phyloP scores from a whole-genome alignment of 192 early-diverging fungal species.

The Backusella sp. region DNA sequence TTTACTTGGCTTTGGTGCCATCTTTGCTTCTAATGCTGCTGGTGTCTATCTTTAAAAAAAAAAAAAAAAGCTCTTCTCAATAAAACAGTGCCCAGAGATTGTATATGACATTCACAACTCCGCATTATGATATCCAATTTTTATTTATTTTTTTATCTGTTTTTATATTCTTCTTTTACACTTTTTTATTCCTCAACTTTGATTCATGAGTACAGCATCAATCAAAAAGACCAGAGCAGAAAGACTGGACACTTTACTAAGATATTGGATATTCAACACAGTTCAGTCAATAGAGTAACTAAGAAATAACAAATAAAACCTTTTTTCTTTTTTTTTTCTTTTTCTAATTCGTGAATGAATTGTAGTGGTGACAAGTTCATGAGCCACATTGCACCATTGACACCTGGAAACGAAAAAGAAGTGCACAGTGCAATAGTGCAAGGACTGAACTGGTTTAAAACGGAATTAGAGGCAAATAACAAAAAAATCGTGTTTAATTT shows the following conservation, averaged over 20 bases:
- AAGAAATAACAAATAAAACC: not conserved
- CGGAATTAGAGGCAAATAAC: not conserved
- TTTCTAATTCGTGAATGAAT: not conserved
- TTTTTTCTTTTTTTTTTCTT: not conserved
- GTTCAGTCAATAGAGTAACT: not conserved
- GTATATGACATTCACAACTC: not conserved
- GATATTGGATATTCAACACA: not conserved
- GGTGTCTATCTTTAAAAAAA: constrained; percentile 40
- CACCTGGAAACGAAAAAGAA: not conserved
- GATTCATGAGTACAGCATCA: not conserved
- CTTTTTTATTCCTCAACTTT: not conserved
- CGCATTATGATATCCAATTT: not conserved
- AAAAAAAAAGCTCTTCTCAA: not conserved
- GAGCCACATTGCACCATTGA: not conserved
- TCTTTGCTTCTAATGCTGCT: constrained; percentile 40
- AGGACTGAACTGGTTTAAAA: not conserved
- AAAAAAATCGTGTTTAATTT: not conserved
- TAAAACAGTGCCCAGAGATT: not conserved
- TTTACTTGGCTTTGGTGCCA: constrained; percentile 35
- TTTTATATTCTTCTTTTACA: not conserved
- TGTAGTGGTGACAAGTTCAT: not conserved
- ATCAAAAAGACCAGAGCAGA: not conserved
- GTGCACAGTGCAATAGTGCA: not conserved
- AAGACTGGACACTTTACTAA: not conserved
- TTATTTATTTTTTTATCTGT: no score